Base-by-base conservation (phyloP, 306 rosid genomes). In the Leucaena leucocephala region DNA sequence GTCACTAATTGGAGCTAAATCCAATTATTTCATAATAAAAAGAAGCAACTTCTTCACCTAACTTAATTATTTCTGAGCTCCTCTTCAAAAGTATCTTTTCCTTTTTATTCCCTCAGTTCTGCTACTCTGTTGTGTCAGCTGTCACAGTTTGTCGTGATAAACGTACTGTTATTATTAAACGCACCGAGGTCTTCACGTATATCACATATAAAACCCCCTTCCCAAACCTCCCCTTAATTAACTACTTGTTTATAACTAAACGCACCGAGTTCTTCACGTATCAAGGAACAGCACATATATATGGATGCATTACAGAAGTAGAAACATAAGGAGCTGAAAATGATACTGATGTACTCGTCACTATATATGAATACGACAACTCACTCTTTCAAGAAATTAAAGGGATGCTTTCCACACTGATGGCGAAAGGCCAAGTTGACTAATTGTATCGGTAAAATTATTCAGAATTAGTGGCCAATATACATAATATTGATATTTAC, bases 261-360 rank as follows among this genome's bases (percentile, higher is more conserved):
- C 6, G n/a, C 55, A 16, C 55, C 19, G 15, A 13, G n/a, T 49
- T 49, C 55, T 49, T 49, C 55, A 49, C 7, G 7, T 85, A 61
- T 73, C 76, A 71, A 70, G 72, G 65, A 54, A 66, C 36, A 76
- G 27, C 27, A 46, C 2, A 46, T 1, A 45, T 3, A 45, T 4
- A 54, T 17, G 59, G 72, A 85, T 67, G 39, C 78, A 68, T 86
- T 86, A 62, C 55, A 79, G 78, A 81, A 84, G 77, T 80, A 68
- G 3, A 68, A 50, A 50, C 63, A 44, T 7, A 54, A n/a, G 36
- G 70, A 61, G 45, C 49, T 21, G 74, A 38, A 52, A 76, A 62
- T 16, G 66, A 70, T 74, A 75, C 74, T 75, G 79, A 27, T 82
- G 81, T 80, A 75, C 81, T 81, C 80, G 88, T 77, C 81, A 75